Evolutionary conservation across 192 early-diverging fungal species (phyloP), one percentile per base, ranked within the genome.

Genomic region (Backusella liffmaniae): DNA sequence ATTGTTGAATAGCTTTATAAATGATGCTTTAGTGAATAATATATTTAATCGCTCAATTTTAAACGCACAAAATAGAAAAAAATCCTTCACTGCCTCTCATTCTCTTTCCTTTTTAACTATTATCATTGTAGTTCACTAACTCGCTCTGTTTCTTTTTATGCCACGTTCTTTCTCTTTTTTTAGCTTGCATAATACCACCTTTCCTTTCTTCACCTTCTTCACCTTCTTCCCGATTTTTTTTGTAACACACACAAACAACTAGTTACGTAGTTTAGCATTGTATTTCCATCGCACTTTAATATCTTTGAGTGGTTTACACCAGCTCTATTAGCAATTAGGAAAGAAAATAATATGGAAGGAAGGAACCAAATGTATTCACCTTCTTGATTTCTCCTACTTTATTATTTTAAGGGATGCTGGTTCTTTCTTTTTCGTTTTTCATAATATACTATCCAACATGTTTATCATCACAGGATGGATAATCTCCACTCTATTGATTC

Each of bases 51-150:
- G 56, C 9, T 13, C 56, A 62, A 29, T 62, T 62, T 62, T 62
- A 62, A 62, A 62, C 56, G 26, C 56, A 62, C 56, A 29, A 62
- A 62, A 62, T 62, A 62, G 26, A 29, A 62, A 62, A 29, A 62
- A 26, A 23, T 13, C 13, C 56, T 62, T 62, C 56, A 29, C 10
- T 62, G 56, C 56, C 26, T 62, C 4, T 21, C 21, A 53, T 6
- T 53, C 2, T 23, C 18, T 9, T 21, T 8, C 7, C 6, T 21
- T 21, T 21, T 23, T 26, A 29, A 26, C 56, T 5, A 56, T 23
- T 8, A 21, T 56, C 21, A n/a, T 56, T 56, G 7, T 56, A 5
- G 21, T n/a, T 21, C 53, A 26, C n/a, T 56, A 8, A 10, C 18
- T 16, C 42, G 12, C 18, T 56, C 21, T 56, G 18, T 53, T 7